Base-by-base conservation (phyloP, 768 basidiomycete species). In the Tricholoma flavovirens region DNA sequence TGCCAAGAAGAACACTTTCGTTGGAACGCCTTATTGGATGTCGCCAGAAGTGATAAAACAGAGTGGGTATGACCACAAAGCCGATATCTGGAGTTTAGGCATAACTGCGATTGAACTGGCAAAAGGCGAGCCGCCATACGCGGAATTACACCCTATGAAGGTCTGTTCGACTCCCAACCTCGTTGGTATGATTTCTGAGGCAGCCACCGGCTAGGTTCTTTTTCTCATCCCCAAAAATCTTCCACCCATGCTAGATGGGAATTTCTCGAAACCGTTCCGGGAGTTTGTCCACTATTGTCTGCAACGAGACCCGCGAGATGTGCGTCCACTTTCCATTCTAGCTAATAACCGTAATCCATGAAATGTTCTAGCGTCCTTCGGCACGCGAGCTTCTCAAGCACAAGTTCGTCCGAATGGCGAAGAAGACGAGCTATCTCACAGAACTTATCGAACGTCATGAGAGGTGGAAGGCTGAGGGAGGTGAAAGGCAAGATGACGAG, bases 21-120 rank as follows among this genome's bases (percentile, higher is more conserved):
- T 96, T 30, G 93, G 93, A 26, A 95, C 96, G 15, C 96, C 96
- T 3, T 99, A 98, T 68, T 99, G 97, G 97, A 99, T 99, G 97
- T 93, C 93, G 6, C 97, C 97, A 5, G 97, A 99, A 68, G 95
- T 98, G 21, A 99, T 99, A 77, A 98, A 98, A 70, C 97, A 99
- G 73, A 96, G 93, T 55, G 97, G 97, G 4, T 99, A 99, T 72
- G 97, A 98, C 65, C 90, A 95, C 69, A 98, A 98, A 68, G 97
- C 97, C 14, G 97, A 99, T 71, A 98, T 99, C 49, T 99, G 97
- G 97, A 93, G 90, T 71, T 74, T 99, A 59, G 97, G 96, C 12
- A 96, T 96, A 63, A 99, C 97, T 6, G 91, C 93, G 29, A 98
- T 98, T 62, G 97, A 99, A 69, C 78, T 99, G 63, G 97, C 97